Conservation (phyloP, 2,329 filamentous ascomycete species). For the Alternaria postmessia region DNA sequence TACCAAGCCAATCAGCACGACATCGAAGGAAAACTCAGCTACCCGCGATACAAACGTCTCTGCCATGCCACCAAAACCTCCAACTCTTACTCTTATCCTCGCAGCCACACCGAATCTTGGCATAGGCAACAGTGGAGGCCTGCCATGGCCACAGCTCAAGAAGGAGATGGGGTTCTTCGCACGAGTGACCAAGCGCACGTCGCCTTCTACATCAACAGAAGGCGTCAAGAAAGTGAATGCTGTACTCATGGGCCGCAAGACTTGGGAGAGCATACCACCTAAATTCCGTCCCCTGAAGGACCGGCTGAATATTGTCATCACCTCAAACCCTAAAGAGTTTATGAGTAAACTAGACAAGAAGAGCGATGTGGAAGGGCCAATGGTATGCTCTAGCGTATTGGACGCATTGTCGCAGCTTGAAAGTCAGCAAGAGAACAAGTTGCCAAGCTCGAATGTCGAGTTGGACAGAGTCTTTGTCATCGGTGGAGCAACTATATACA, state of each 20-base stretch:
- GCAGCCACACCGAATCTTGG: conserved; percentile 91
- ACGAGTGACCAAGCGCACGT: conserved; percentile 78
- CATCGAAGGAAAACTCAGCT: conserved; percentile 1
- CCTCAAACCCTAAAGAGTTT: conserved; percentile 53
- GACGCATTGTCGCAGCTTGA: conserved; percentile 23
- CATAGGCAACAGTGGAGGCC: conserved; percentile 78
- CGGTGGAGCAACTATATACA: conserved; percentile 87
- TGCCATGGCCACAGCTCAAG: conserved; percentile 89
- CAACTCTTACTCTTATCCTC: conserved; percentile 86
- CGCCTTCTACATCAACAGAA: conserved; percentile 28
- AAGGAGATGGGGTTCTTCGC: conserved; percentile 97
- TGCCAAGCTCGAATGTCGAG: background rate
- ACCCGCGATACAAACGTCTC: conserved; percentile 4
- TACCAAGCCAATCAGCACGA: background rate
- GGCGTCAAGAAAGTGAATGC: conserved; percentile 57
- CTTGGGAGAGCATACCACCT: conserved; percentile 87
- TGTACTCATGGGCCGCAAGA: conserved; percentile 97
- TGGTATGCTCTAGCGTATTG: conserved; percentile 66
- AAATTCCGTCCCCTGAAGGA: conserved; percentile 81
- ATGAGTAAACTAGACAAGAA: conserved; percentile 16
- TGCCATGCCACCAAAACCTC: conserved; percentile 40
- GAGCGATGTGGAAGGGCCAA: conserved; percentile 49
- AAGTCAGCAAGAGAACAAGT: conserved; percentile 1
- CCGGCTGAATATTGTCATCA: conserved; percentile 83
- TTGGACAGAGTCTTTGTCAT: conserved; percentile 75